Evolutionary conservation across 23 red algal species (phyloP).

Genomic region (Porphyridium purpureum): DNA sequence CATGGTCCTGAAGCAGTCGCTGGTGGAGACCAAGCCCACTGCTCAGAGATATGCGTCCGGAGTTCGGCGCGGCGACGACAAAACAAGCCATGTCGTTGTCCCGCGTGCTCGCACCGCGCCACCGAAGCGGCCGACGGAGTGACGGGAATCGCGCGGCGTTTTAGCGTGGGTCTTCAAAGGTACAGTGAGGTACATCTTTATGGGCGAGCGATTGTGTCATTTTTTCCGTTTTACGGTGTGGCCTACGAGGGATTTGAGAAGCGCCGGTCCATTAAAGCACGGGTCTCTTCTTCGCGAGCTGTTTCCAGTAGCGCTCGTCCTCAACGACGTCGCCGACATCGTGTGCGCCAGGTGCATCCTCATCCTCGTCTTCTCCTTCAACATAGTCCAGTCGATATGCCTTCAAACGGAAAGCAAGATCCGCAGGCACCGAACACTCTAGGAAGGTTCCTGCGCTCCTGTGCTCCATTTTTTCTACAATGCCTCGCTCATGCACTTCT

Average conservation of each 20-base stretch:
- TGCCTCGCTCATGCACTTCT: constrained; percentile 40
- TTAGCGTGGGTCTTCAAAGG: no score
- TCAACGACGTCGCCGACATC: not conserved
- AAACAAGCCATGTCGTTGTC: no score
- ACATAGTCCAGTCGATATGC: not conserved
- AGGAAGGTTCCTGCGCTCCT: constrained; percentile 43
- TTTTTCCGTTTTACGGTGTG: not conserved
- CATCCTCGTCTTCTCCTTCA: not conserved
- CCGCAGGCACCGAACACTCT: constrained; percentile 30
- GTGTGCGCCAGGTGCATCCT: not conserved
- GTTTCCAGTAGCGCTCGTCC: no score
- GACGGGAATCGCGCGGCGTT: no score
- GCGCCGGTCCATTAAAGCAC: not conserved
- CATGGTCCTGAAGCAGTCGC: no score
- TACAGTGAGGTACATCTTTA: no score
- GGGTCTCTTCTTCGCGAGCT: no score
- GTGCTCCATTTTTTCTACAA: constrained; percentile 31
- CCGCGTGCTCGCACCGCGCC: no score
- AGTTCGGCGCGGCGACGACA: no score
- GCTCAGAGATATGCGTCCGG: no score
- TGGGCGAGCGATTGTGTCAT: not conserved
- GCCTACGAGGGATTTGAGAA: not conserved
- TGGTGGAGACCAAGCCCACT: no score
- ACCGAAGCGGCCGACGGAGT: no score
- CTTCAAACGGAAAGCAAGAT: constrained; percentile 17